phyloP scores from a whole-genome alignment of 768 basidiomycete genomes.

The Lepiota brunneoincarnata region DNA sequence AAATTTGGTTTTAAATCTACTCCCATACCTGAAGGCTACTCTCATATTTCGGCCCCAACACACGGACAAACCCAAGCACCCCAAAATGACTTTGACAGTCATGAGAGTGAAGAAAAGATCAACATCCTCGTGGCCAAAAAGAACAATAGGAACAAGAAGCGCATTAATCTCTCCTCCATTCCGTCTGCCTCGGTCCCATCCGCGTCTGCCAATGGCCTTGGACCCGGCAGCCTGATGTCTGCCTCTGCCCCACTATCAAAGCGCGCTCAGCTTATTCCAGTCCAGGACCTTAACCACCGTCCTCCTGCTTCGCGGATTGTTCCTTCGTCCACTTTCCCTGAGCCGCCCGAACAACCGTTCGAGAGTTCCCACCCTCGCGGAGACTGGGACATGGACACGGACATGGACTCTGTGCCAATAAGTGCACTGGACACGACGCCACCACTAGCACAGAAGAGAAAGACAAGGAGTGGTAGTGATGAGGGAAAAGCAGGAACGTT shows the following conservation, averaged over 20 bases:
- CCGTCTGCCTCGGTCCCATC: constrained; percentile 18
- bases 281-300: constrained; percentile 22
- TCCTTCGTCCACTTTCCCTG: constrained; percentile 39
- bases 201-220: constrained; percentile 18
- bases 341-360: constrained; percentile 49
- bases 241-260: constrained; percentile 35
- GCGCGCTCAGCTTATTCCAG: constrained; percentile 31
- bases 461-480: constrained; percentile 43
- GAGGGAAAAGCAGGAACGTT: constrained; percentile 28
- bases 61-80: constrained; percentile 28
- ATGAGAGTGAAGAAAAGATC: constrained; percentile 53
- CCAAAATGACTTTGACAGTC: constrained; percentile 17
- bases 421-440: constrained; percentile 43
- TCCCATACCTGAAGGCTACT: constrained; percentile 68
- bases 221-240: constrained; percentile 19
- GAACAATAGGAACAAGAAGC: constrained; percentile 58
- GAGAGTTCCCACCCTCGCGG: constrained; percentile 27
- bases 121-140: constrained; percentile 78
- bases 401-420: constrained; percentile 50
- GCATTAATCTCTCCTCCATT: constrained; percentile 27
- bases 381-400: constrained; percentile 41
- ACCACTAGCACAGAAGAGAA: constrained; percentile 46
- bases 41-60: constrained; percentile 43
- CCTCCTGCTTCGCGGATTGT: constrained; percentile 18
- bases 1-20: constrained; percentile 77